phyloP scores from a whole-genome alignment of 768 basidiomycete species.

The Rickenella mellea region DNA sequence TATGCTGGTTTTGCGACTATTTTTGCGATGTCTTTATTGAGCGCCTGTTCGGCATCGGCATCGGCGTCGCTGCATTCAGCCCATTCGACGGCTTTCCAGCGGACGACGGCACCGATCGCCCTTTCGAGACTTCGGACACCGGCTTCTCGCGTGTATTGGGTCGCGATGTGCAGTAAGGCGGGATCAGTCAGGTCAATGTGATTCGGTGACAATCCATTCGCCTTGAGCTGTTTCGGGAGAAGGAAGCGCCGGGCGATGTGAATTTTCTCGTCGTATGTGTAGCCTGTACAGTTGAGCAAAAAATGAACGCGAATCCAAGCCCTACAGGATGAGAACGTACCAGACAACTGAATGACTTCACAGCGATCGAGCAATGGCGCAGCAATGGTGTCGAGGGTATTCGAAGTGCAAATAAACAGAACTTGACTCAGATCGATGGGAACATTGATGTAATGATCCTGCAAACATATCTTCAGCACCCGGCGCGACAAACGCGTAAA shows the following conservation, averaged over 20 bases:
- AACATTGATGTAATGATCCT: slow-evolving; percentile 90
- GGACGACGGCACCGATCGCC: slow-evolving; percentile 78
- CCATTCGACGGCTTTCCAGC: slow-evolving; percentile 90
- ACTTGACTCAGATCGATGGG: slow-evolving; percentile 84
- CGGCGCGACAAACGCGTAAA: neutral
- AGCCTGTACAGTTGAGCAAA: slow-evolving; percentile 32
- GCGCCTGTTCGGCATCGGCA: slow-evolving; percentile 3
- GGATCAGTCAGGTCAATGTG: slow-evolving; percentile 62
- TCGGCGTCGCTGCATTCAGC: slow-evolving; percentile 50
- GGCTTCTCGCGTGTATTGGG: slow-evolving; percentile 81
- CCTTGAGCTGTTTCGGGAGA: slow-evolving; percentile 75
- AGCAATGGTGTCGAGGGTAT: slow-evolving; percentile 82
- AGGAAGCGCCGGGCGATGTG: slow-evolving; percentile 83
- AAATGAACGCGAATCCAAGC: no score
- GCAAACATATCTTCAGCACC: slow-evolving; percentile 6
- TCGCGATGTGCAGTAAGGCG: slow-evolving; percentile 62
- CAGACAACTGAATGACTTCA: slow-evolving; percentile 75
- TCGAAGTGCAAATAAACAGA: slow-evolving; percentile 89
- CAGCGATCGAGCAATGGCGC: slow-evolving; percentile 84
- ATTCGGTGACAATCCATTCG: slow-evolving; percentile 60
- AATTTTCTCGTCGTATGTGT: slow-evolving; percentile 86
- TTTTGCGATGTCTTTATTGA: slow-evolving; percentile 12
- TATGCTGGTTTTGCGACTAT: slow-evolving; percentile 32
- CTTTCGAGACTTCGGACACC: slow-evolving; percentile 89
- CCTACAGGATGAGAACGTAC: slow-evolving; percentile 29